Conservation (phyloP, 306 rosid species). For the Corylus avellana region DNA sequence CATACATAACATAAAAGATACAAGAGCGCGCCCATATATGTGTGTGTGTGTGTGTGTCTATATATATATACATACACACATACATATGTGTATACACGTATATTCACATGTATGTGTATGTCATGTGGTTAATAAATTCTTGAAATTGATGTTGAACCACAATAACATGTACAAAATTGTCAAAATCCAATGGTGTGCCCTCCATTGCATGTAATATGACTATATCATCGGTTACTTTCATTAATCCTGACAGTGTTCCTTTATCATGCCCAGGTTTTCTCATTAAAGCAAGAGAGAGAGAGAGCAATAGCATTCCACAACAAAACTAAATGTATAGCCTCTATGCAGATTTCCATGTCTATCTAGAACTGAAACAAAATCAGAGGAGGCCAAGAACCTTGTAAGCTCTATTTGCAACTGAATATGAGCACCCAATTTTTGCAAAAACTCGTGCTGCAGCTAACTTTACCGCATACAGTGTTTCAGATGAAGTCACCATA, state of each 20-base stretch:
- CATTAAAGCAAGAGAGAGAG: too few species aligned
- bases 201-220: background rate
- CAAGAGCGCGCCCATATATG: too few species aligned
- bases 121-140: background rate
- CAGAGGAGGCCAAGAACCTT: constrained; percentile 50
- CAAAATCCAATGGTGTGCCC: background rate
- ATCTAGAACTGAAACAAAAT: constrained; percentile 3
- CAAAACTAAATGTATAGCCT: background rate
- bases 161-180: background rate
- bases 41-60: too few species aligned
- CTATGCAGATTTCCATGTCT: background rate
- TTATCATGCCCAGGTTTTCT: background rate
- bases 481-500: constrained; percentile 51
- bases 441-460: constrained; percentile 61
- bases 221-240: background rate
- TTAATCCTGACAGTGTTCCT: background rate
- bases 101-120: too few species aligned
- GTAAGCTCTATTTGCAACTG: constrained; percentile 58
- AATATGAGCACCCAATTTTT: constrained; percentile 60
- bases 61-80: too few species aligned
- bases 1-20: too few species aligned
- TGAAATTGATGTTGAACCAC: background rate
- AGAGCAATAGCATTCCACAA: background rate
- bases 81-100: too few species aligned
- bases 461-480: constrained; percentile 44